Evolutionary conservation across 78 protist genomes (phyloP).

Genomic region (Protostelium mycophagum): DNA sequence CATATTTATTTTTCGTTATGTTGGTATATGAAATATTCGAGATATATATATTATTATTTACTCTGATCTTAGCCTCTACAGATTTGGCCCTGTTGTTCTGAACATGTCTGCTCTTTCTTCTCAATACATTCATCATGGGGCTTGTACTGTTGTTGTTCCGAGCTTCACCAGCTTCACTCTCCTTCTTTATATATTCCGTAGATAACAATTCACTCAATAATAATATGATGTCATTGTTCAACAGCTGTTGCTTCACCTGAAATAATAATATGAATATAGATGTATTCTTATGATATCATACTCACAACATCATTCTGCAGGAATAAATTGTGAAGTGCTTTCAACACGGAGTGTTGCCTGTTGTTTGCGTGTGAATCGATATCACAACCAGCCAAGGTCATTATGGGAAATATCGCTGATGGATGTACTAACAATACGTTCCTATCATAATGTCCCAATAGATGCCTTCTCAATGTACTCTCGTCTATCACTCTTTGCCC

Average conservation of each 20-base stretch:
- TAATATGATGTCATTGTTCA: not conserved
- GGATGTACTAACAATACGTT: not conserved
- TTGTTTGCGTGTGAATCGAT: not conserved
- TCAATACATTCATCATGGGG: not conserved
- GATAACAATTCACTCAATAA: not conserved
- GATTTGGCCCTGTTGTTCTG: not conserved
- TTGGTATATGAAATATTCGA: too few species aligned
- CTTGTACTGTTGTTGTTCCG: not conserved
- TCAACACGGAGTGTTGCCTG: conserved; percentile 32
- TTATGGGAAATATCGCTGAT: not conserved
- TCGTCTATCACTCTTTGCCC: not conserved
- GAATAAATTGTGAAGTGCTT: conserved; percentile 39
- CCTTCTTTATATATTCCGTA: not conserved
- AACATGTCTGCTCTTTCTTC: not conserved
- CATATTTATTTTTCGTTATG: too few species aligned
- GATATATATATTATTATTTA: too few species aligned
- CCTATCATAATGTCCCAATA: not conserved
- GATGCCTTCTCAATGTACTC: not conserved
- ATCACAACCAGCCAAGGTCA: not conserved
- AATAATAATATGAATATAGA: too few species aligned
- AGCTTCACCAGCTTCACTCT: not conserved
- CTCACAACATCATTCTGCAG: conserved; percentile 30
- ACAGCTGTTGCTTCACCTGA: not conserved
- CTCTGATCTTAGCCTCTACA: not conserved
- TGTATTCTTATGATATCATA: too few species aligned